Evolutionary conservation across 257 asterid genomes (phyloP).

Genomic region (Thymus quinquecostatus): DNA sequence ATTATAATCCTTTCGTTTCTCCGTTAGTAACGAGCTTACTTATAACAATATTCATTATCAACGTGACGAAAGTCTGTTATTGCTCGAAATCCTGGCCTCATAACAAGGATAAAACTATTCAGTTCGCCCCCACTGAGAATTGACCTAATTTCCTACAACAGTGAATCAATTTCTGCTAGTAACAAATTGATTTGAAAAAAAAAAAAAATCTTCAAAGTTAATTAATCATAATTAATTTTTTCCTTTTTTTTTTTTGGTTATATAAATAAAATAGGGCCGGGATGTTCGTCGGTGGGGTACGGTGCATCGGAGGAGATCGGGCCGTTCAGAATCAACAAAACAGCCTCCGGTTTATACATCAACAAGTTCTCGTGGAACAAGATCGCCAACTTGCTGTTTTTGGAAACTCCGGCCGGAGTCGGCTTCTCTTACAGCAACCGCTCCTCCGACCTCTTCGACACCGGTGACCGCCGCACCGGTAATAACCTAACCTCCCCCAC

Average conservation of each 20-base stretch:
- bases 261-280: conserved; percentile 56
- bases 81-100: conserved; percentile 29
- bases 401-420: conserved; percentile 96
- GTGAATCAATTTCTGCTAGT: neutral
- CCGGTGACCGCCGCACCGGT: conserved; percentile 94
- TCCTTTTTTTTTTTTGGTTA: too few relatives aligned
- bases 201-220: too few relatives aligned
- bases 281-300: conserved; percentile 96
- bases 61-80: neutral
- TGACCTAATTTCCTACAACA: conserved; percentile 23
- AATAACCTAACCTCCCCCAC: neutral
- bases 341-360: conserved; percentile 59
- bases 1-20: too few relatives aligned
- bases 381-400: conserved; percentile 71
- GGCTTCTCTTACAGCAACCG: conserved; percentile 85
- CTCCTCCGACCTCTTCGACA: conserved; percentile 79
- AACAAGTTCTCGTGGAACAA: conserved; percentile 92
- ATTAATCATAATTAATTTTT: too few relatives aligned
- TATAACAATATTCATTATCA: too few relatives aligned
- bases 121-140: conserved; percentile 30
- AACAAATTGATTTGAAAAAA: too few relatives aligned
- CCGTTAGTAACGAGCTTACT: too few relatives aligned
- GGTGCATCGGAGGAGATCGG: conserved; percentile 99
- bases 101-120: conserved; percentile 28
- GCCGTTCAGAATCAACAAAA: conserved; percentile 73